phyloP scores from a whole-genome alignment of 495 filamentous ascomycete genomes.

The Cryomyces minteri region DNA sequence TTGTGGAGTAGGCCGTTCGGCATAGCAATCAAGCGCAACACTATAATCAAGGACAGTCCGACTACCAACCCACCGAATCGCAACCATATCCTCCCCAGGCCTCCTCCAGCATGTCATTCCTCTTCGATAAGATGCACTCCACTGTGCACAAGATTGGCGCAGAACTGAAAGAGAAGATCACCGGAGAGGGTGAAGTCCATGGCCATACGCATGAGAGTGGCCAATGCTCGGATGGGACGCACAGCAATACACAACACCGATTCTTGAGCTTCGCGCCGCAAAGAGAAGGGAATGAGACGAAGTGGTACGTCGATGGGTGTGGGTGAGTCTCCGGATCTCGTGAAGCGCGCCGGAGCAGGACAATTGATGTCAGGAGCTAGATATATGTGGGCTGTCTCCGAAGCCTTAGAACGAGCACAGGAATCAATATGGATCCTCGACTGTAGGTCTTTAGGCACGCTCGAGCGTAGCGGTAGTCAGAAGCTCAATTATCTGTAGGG shows the following conservation, averaged over 20 bases:
- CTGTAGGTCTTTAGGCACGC: conserved; percentile 27
- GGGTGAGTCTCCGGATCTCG: conserved; percentile 12
- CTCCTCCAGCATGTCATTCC: conserved; percentile 21
- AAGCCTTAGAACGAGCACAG: conserved; percentile 64
- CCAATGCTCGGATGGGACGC: conserved; percentile 24
- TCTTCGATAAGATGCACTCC: conserved; percentile 38
- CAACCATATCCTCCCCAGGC: conserved; percentile 3
- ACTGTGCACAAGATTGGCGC: conserved; percentile 31
- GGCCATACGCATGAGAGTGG: conserved; percentile 32
- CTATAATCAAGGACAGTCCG: no score
- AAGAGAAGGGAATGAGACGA: conserved; percentile 43
- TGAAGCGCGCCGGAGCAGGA: no score
- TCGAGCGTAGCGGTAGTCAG: not conserved
- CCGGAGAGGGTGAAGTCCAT: conserved; percentile 15
- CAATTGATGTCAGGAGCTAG: no score
- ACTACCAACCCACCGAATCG: no score
- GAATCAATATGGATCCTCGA: conserved; percentile 88
- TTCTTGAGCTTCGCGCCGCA: conserved; percentile 70
- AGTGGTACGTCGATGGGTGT: conserved; percentile 92
- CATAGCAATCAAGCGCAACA: no score
- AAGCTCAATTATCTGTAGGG: conserved; percentile 25
- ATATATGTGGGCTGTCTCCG: conserved; percentile 81
- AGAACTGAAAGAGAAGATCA: conserved; percentile 30
- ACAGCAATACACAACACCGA: conserved; percentile 36
- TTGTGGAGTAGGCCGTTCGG: no score